Conservation (phyloP, 495 filamentous ascomycete genomes). For the Xylaria longipes region DNA sequence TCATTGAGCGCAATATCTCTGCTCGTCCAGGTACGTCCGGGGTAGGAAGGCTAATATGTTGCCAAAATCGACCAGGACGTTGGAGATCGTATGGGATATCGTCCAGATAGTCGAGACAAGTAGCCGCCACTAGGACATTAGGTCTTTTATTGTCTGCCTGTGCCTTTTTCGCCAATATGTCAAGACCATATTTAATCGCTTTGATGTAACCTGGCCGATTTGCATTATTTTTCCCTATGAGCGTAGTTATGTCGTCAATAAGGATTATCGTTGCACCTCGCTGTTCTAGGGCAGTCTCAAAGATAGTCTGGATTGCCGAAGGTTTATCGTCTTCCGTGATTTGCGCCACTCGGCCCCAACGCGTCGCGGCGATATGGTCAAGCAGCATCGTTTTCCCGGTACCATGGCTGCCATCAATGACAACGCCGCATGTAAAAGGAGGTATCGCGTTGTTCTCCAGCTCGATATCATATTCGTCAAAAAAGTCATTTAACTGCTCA, state of each 20-base stretch:
- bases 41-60: conserved; percentile 80
- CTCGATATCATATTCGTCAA: conserved; percentile 62
- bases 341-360: conserved; percentile 71
- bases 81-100: conserved; percentile 78
- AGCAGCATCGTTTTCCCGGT: conserved; percentile 82
- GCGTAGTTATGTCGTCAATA: conserved; percentile 78
- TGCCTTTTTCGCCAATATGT: conserved; percentile 50
- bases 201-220: conserved; percentile 55
- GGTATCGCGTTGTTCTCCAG: conserved; percentile 39
- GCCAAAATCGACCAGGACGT: conserved; percentile 67
- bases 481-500: conserved; percentile 68
- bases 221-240: conserved; percentile 70
- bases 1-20: conserved; percentile 71
- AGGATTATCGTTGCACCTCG: conserved; percentile 80
- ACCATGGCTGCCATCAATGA: conserved; percentile 83
- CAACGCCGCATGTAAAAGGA: conserved; percentile 59
- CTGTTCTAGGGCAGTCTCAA: conserved; percentile 71
- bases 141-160: conserved; percentile 44
- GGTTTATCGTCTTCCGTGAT: conserved; percentile 64
- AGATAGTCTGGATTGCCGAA: conserved; percentile 67
- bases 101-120: conserved; percentile 72
- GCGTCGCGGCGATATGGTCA: conserved; percentile 65
- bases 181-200: conserved; percentile 59
- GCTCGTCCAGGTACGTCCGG: conserved; percentile 74
- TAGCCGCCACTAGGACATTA: conserved; percentile 70